Base-by-base conservation (phyloP, 139 green algal genomes). In the Chlorella sp. region DNA sequence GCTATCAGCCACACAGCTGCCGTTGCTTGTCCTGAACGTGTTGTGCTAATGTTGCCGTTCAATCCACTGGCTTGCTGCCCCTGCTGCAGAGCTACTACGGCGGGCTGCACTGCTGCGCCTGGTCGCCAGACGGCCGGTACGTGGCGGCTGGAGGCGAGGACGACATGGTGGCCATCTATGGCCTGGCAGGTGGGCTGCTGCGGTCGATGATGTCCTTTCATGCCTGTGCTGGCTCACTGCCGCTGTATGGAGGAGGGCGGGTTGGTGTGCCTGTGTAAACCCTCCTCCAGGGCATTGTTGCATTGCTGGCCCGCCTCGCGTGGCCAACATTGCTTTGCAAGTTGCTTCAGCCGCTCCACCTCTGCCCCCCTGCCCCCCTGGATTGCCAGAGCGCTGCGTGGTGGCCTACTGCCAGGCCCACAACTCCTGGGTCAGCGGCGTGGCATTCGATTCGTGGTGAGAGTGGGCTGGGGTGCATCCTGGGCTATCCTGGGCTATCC, bases 141-240 rank as follows among this genome's bases (percentile, higher is more conserved):
- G 86, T 99, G 57, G 94, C 96, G 0, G 87, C 93, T 4, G 96
- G 96, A 0, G 94, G 96, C 0, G 96, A 99, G 86, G 96, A 99
- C 69, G 96, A 99, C 84, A 88, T 98, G 56, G 92, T 99, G n/a
- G 44, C 89, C 12, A 78, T 98, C 13, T 99, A 94, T 83, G 89
- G 88, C 82, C 62, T 95, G 36, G 74, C 69, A 60, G 76, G 76
- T 71, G 44, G 7, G 96, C 95, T 0, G 94, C 96, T 0, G 96
- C 99, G 87, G 96, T 99, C 71, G 96, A 99, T 85, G 60, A 92
- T 99, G n/a, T 34, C 89, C 12, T 76, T 98, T 17, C 99, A 94
- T 84, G 89, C 87, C 82, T 56, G 94, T 36, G 73, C 68, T 39
- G 75, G 75, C 57, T 36, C 12, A n/a, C 44, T 9, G 11, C n/a